A percentile compares a stretch with the other conserved stretches of the same genome.
phyloP scores from a whole-genome alignment of 2,329 filamentous ascomycete genomes.

The Penicillium hesseltinei region DNA sequence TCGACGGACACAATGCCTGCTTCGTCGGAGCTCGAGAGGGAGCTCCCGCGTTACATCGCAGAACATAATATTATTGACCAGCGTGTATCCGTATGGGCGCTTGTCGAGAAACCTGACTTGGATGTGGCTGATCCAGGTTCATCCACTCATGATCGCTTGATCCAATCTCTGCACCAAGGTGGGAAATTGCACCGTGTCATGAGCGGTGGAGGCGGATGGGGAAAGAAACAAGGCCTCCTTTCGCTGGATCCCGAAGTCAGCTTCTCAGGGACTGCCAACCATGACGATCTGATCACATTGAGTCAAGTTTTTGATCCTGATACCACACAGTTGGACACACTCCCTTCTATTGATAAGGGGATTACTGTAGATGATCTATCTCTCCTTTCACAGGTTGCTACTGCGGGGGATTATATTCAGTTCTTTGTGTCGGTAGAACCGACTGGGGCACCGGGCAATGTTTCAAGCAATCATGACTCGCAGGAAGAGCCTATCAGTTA shows the following conservation, averaged over 20 bases:
- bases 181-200: conserved; percentile 44
- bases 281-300: conserved; percentile 20
- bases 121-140: conserved; percentile 7
- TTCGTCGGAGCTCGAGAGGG: conserved; percentile 43
- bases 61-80: conserved; percentile 39
- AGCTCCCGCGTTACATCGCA: conserved; percentile 41
- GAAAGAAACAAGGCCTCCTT: conserved; percentile 46
- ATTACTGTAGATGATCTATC: conserved; percentile 34
- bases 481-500: conserved; percentile 21
- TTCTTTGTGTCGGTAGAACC: conserved; percentile 41
- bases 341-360: conserved; percentile 22
- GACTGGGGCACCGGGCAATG: not conserved
- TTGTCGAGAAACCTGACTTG: conserved; percentile 33
- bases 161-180: conserved; percentile 30
- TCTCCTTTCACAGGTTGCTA: conserved; percentile 40
- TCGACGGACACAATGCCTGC: conserved; percentile 38
- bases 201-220: conserved; percentile 47
- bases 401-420: conserved; percentile 40
- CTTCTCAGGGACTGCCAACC: conserved; percentile 23
- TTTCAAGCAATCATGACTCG: not conserved
- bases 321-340: conserved; percentile 11
- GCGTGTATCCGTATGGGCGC: conserved; percentile 43
- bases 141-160: conserved; percentile 24
- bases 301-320: conserved; percentile 26
- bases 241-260: conserved; percentile 43